Percentiles rank a stretch among this genome's conserved stretches.
phyloP scores from a whole-genome alignment of 1,139 yeast genomes.

The Yarrowia galli region DNA sequence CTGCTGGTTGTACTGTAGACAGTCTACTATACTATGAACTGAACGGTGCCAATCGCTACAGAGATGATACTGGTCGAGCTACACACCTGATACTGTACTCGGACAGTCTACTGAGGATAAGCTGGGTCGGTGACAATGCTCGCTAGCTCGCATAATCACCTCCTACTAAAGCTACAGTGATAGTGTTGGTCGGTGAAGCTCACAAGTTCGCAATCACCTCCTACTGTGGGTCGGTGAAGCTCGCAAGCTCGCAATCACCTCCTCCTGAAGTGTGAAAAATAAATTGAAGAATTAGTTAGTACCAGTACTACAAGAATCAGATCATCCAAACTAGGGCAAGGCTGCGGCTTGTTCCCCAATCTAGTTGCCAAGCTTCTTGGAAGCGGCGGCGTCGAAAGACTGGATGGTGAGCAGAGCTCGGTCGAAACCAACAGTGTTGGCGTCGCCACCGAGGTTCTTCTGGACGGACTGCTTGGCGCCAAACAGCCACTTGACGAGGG shows the following conservation, averaged over 20 bases:
- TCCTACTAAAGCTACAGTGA: not conserved
- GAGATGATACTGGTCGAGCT: too few species aligned
- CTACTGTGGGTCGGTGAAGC: not conserved
- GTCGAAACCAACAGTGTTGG: slow-evolving; percentile 27
- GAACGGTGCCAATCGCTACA: too few species aligned
- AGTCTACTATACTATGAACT: too few species aligned
- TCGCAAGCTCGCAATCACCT: not conserved
- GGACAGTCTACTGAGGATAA: too few species aligned
- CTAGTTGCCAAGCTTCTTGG: slow-evolving; percentile 32
- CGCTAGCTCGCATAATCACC: too few species aligned
- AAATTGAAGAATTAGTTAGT: slow-evolving; percentile 21
- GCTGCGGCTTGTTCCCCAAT: slow-evolving; percentile 30
- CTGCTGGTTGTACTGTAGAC: too few species aligned
- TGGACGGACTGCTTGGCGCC: slow-evolving; percentile 35
- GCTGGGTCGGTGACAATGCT: too few species aligned
- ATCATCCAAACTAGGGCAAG: slow-evolving; percentile 16
- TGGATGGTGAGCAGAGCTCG: slow-evolving; percentile 34
- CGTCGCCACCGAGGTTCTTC: slow-evolving; percentile 14
- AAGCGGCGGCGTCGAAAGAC: slow-evolving; percentile 28
- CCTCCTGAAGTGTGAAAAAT: not conserved
- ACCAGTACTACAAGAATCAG: slow-evolving; percentile 13
- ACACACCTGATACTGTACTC: too few species aligned
- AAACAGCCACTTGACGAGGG: slow-evolving; percentile 29
- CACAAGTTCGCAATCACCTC: too few species aligned
- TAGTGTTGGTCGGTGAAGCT: too few species aligned